Evolutionary conservation across 129 eudicot genomes (phyloP), one percentile per base, ranked within the genome.

Genomic region (Dittrichia graveolens): DNA sequence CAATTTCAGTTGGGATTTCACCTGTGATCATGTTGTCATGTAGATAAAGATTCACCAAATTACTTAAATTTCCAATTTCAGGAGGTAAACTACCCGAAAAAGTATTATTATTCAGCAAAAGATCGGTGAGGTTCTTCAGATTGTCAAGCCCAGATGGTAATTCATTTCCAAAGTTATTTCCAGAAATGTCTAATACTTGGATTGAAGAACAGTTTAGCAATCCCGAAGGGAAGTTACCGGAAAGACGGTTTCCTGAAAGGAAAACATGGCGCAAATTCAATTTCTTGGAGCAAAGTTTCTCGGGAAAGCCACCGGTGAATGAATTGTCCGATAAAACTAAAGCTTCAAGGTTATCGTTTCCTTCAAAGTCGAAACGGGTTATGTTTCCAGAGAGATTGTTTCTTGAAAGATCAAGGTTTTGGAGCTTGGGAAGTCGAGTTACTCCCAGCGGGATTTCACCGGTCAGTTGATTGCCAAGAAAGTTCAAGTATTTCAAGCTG

Each of bases 61-160:
- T 82, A 63, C 89, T 94, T 85, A 94, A 0, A 45, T 94, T 94
- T 58, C 98, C 96, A n/a, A 94, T 86, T 79, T 90, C 83, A 15
- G 89, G 87, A 71, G 95, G 98, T 34, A 94, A 38, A 58, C 55
- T 71, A 48, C 96, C 96, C 1, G 84, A 65, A 66, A 94, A 87
- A 76, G 92, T 94, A 82, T 94, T 94, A 72, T 94, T 94, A 78
- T 90, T 87, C 71, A 94, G 93, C 80, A 82, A 74, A 75, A 94
- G 96, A 83, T 94, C 96, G 6, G 92, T 90, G 80, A 94, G 89
- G 53, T 65, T 82, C 73, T 65, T 83, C 54, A 94, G 77, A 37
- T 77, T 78, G 69, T 84, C 89, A 5, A 94, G 13, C 35, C 59
- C 74, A 39, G 87, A 60, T 19, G 98, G 98, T 18, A 94, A 0